phyloP scores from a whole-genome alignment of 805 yeast genomes.

The Zygosaccharomyces rouxii region DNA sequence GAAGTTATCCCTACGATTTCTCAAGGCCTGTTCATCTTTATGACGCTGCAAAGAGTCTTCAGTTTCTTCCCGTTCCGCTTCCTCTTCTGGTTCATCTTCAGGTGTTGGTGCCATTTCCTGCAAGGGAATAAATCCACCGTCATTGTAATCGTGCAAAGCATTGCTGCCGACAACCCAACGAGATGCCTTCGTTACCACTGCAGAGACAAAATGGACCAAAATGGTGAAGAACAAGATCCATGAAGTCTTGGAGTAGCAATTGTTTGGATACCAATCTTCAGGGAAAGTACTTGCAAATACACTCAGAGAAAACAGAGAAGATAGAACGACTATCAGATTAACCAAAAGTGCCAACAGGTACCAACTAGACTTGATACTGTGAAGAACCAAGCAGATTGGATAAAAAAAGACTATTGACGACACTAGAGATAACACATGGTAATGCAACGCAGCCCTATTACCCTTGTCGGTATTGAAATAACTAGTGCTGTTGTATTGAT shows the following conservation, averaged over 20 bases:
- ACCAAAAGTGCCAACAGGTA: conserved; percentile 52
- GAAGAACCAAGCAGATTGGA: conserved; percentile 64
- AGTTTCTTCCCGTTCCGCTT: conserved; percentile 4
- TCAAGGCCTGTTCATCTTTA: conserved; percentile 14
- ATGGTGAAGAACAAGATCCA: conserved; percentile 53
- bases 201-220: conserved; percentile 50
- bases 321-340: conserved; percentile 43
- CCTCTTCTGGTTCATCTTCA: conserved; percentile 7
- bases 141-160: conserved; percentile 27
- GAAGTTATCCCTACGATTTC: conserved; percentile 32
- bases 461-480: conserved; percentile 53
- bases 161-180: conserved; percentile 25
- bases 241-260: conserved; percentile 66
- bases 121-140: conserved; percentile 28
- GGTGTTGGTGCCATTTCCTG: conserved; percentile 18
- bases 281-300: conserved; percentile 59
- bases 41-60: conserved; percentile 11
- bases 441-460: conserved; percentile 46
- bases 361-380: conserved; percentile 55
- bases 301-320: conserved; percentile 52
- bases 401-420: conserved; percentile 50
- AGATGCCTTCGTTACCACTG: conserved; percentile 46
- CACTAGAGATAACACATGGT: conserved; percentile 48
- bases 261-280: conserved; percentile 62
- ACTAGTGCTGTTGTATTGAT: conserved; percentile 68